phyloP scores from a whole-genome alignment of 768 basidiomycete species.

The Tylopilus sp. region DNA sequence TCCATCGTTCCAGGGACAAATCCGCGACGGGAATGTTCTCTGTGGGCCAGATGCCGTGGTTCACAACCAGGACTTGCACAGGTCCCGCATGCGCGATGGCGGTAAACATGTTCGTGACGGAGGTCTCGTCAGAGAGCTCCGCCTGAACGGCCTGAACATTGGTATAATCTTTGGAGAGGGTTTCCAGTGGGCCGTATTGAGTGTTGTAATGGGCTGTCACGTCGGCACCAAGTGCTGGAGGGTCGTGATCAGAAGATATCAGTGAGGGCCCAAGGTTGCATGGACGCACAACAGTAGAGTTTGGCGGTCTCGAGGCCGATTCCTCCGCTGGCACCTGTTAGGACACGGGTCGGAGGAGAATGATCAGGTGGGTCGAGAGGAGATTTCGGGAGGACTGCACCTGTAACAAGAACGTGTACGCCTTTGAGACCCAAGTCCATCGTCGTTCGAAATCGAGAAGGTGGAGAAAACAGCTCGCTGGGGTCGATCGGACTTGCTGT shows the following conservation, averaged over 20 bases:
- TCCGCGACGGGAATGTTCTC: constrained; percentile 48
- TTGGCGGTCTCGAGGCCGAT: constrained; percentile 64
- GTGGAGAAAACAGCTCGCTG: neutral
- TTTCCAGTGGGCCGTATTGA: constrained; percentile 40
- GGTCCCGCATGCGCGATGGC: constrained; percentile 38
- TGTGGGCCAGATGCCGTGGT: constrained; percentile 53
- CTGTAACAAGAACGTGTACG: constrained; percentile 69
- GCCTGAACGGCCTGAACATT: constrained; percentile 43
- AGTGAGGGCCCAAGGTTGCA: neutral
- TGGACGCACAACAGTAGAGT: constrained; percentile 50
- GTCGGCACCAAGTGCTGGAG: constrained; percentile 61
- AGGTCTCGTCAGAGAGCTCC: constrained; percentile 54
- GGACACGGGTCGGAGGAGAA: neutral
- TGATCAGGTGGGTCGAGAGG: neutral
- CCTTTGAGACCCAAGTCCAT: constrained; percentile 58
- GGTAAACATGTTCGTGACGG: constrained; percentile 50
- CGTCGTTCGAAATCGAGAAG: neutral
- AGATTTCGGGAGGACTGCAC: constrained; percentile 29
- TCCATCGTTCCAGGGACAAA: constrained; percentile 65
- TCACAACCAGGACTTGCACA: constrained; percentile 57
- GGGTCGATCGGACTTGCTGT: neutral
- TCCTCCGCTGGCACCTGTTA: constrained; percentile 67
- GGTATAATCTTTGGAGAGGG: constrained; percentile 37
- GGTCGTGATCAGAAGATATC: neutral
- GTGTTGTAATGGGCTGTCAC: constrained; percentile 73